These are phyloP conservation scores for Hypholoma fasciculare DNA, from an alignment of 768 basidiomycete species.

Conservation along the genomic window DNA sequence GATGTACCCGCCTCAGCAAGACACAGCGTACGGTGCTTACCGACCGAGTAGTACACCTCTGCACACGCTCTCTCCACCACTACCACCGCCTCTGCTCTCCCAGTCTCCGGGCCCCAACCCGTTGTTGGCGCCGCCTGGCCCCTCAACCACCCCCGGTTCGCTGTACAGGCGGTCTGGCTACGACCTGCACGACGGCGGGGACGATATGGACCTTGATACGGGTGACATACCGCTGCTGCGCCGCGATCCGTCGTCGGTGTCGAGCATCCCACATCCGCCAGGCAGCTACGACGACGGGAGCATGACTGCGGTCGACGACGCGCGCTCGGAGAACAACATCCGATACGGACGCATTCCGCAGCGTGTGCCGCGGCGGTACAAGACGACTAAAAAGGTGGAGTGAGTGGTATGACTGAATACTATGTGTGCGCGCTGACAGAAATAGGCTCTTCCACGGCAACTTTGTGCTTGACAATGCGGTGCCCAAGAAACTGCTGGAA, in stretches of 20 bases:
- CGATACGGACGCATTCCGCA: constrained; percentile 92
- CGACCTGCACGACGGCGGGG: constrained; percentile 39
- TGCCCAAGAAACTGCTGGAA: constrained; percentile 88
- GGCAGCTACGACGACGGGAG: constrained; percentile 44
- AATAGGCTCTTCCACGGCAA: constrained; percentile 86
- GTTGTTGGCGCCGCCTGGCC: constrained; percentile 7
- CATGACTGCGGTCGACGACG: constrained; percentile 17
- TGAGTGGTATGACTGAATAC: constrained; percentile 33
- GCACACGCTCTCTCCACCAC: constrained; percentile 21
- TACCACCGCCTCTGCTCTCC: neutral
- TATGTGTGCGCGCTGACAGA: neutral
- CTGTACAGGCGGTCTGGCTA: constrained; percentile 27
- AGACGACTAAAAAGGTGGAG: constrained; percentile 93
- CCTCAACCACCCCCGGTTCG: constrained; percentile 5
- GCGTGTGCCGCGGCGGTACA: constrained; percentile 84
- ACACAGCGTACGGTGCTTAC: constrained; percentile 9
- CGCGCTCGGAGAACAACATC: constrained; percentile 52
- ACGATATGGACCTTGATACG: constrained; percentile 44
- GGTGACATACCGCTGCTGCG: constrained; percentile 70
- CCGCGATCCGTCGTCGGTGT: constrained; percentile 37
- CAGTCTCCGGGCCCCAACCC: neutral
- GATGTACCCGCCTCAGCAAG: neutral
- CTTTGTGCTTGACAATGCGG: constrained; percentile 86
- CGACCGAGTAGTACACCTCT: constrained; percentile 12
- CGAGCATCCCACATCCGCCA: constrained; percentile 31